Evolutionary conservation across 1,284 basidiomycete species (phyloP), one percentile per base, ranked within the genome.

Genomic region (Bondarzewia mesenterica): DNA sequence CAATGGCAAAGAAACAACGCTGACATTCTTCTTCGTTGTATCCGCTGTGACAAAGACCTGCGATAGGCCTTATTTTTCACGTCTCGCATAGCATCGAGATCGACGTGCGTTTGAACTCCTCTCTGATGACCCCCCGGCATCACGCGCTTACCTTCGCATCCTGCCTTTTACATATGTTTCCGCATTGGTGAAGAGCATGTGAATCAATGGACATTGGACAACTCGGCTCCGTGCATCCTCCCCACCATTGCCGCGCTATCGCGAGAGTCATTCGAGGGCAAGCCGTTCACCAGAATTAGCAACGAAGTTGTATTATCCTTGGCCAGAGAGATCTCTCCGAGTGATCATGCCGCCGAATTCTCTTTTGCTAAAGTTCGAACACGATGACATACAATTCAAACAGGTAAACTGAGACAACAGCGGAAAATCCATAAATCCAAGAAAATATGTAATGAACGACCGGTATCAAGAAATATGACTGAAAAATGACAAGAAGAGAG

Each of bases 251-350:
- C 66, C 4, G 50, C 61, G 10, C 69, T 75, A 4, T 62, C 57
- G 1, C 59, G 65, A 48, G 66, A 53, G 35, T 63, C 61, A 7
- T 48, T 51, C 4, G 65, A 61, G 1, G 64, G 58, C 15, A 58
- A 59, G 5, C 57, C 58, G 29, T 77, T 71, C 56, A 77, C 75
- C n/a, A n/a, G n/a, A n/a, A n/a, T n/a, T n/a, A n/a, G n/a, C n/a
- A n/a, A n/a, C n/a, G n/a, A n/a, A n/a, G n/a, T n/a, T n/a, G n/a
- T n/a, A n/a, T n/a, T n/a, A n/a, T n/a, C n/a, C n/a, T n/a, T n/a
- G n/a, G n/a, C n/a, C n/a, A n/a, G n/a, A n/a, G n/a, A n/a, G n/a
- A n/a, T n/a, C n/a, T n/a, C n/a, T n/a, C n/a, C n/a, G n/a, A n/a
- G n/a, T n/a, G n/a, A n/a, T n/a, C n/a, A n/a, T n/a, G n/a, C n/a